Evolutionary conservation across 495 filamentous ascomycete species (phyloP).

Genomic region (Penicillium tannophilum): DNA sequence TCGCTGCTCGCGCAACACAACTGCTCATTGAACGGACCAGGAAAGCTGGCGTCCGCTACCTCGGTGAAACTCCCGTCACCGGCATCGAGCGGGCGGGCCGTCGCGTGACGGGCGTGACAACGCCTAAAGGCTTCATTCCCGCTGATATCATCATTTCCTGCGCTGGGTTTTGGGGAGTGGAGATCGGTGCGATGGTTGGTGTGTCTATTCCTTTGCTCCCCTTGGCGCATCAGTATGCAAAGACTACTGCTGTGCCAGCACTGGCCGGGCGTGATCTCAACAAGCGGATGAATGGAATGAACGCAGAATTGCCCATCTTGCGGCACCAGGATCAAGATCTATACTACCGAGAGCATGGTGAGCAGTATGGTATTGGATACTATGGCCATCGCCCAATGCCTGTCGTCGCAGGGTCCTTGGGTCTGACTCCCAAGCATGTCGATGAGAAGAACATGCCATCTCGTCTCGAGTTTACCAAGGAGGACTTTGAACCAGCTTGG

Average conservation of each 20-base stretch:
- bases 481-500: constrained; percentile 55
- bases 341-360: constrained; percentile 56
- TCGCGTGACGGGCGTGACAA: constrained; percentile 48
- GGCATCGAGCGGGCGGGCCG: constrained; percentile 37
- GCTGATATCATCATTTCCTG: constrained; percentile 54
- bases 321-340: constrained; percentile 56
- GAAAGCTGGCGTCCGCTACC: constrained; percentile 49
- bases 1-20: constrained; percentile 52
- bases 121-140: constrained; percentile 37
- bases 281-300: constrained; percentile 34
- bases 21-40: constrained; percentile 50
- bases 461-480: constrained; percentile 47
- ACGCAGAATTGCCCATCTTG: constrained; percentile 49
- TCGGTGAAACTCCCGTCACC: constrained; percentile 47
- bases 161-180: constrained; percentile 58
- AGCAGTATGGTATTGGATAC: constrained; percentile 54
- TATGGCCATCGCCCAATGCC: constrained; percentile 57
- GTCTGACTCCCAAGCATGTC: constrained; percentile 44
- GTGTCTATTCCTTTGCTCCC: constrained; percentile 51
- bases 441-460: constrained; percentile 56
- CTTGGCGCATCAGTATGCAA: constrained; percentile 55
- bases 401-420: constrained; percentile 43
- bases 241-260: constrained; percentile 43
- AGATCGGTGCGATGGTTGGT: constrained; percentile 53
- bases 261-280: constrained; percentile 36